A percentile compares a stretch with the other conserved stretches of the same genome.
phyloP scores from a whole-genome alignment of 2,329 filamentous ascomycete species.

The Alternaria gaisen region DNA sequence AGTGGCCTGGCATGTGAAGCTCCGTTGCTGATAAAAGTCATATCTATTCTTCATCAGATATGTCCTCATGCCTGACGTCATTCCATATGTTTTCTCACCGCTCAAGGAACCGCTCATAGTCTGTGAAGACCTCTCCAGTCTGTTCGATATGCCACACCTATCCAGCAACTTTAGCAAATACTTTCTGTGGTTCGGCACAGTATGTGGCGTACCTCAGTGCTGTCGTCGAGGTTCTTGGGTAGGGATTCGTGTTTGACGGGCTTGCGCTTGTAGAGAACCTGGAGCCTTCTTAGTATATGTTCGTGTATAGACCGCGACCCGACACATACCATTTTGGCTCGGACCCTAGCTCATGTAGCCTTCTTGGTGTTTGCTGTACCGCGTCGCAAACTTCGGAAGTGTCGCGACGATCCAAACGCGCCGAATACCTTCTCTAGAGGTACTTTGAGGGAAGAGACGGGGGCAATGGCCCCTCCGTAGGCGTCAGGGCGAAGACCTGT shows the following conservation, averaged over 20 bases:
- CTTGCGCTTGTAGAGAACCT: slow-evolving; percentile 97
- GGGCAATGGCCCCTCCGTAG: slow-evolving; percentile 22
- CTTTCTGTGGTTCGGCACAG: slow-evolving; percentile 19
- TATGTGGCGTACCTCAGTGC: slow-evolving; percentile 73
- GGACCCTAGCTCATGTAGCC: slow-evolving; percentile 42
- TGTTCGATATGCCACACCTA: slow-evolving; percentile 92
- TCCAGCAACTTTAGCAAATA: slow-evolving; percentile 37
- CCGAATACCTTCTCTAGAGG: slow-evolving; percentile 6
- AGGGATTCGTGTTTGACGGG: slow-evolving; percentile 82
- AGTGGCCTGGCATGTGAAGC: slow-evolving; percentile 95
- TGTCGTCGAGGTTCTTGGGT: slow-evolving; percentile 79
- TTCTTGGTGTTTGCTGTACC: slow-evolving; percentile 25
- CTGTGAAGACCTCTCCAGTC: slow-evolving; percentile 88
- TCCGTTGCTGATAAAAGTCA: slow-evolving; percentile 93
- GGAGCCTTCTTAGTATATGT: slow-evolving; percentile 30
- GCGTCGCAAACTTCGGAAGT: slow-evolving; percentile 41
- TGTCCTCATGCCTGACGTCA: slow-evolving; percentile 30
- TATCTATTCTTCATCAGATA: slow-evolving; percentile 64
- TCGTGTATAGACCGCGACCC: slow-evolving; percentile 15
- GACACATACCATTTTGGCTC: slow-evolving; percentile 45
- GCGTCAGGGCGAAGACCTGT: slow-evolving; percentile 17
- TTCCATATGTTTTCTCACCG: slow-evolving; percentile 65
- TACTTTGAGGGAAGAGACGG: slow-evolving; percentile 1
- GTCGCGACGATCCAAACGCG: slow-evolving; percentile 35
- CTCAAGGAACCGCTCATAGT: slow-evolving; percentile 86